These are phyloP conservation scores for Arthrinium phaeospermum DNA, from an alignment of 2,329 filamentous ascomycete genomes.

Conservation along the genomic window DNA sequence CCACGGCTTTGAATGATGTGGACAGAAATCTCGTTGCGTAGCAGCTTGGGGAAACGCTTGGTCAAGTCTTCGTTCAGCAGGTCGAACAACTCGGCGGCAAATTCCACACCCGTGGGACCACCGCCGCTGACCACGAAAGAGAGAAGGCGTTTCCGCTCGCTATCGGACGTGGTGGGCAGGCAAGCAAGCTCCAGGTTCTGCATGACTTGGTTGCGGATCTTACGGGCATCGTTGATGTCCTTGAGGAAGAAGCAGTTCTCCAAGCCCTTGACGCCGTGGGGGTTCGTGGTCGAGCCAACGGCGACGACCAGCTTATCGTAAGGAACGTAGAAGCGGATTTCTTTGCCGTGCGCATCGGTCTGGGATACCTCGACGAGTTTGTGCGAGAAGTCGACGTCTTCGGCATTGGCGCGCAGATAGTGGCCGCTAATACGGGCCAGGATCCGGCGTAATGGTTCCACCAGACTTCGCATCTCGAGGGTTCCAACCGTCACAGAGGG, in stretches of 20 bases:
- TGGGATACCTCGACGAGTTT: constrained; percentile 90
- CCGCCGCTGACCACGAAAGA: constrained; percentile 97
- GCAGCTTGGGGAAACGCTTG: constrained; percentile 80
- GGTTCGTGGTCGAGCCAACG: constrained; percentile 90
- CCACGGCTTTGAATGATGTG: constrained; percentile 94
- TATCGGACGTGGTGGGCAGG: constrained; percentile 88
- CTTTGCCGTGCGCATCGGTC: constrained; percentile 71
- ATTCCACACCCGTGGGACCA: constrained; percentile 95
- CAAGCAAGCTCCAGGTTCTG: constrained; percentile 90
- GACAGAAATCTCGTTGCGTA: constrained; percentile 98
- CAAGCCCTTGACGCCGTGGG: constrained; percentile 93
- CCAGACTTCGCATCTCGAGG: constrained; percentile 85
- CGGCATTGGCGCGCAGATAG: constrained; percentile 85
- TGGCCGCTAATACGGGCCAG: constrained; percentile 80
- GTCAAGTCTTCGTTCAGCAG: constrained; percentile 94
- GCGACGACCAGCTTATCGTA: constrained; percentile 96
- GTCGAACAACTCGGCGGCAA: constrained; percentile 94
- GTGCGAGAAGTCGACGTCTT: constrained; percentile 89
- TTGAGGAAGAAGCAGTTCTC: constrained; percentile 96
- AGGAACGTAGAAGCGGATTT: constrained; percentile 86
- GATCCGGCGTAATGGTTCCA: constrained; percentile 91
- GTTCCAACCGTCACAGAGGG: constrained; percentile 97
- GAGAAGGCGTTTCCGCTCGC: constrained; percentile 83
- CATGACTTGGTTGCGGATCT: constrained; percentile 87
- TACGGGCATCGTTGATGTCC: constrained; percentile 88